Percentiles rank a stretch among this genome's conserved stretches.
Evolutionary conservation across 192 early-diverging fungal genomes (phyloP).

Genomic region (Entomortierella beljakovae): DNA sequence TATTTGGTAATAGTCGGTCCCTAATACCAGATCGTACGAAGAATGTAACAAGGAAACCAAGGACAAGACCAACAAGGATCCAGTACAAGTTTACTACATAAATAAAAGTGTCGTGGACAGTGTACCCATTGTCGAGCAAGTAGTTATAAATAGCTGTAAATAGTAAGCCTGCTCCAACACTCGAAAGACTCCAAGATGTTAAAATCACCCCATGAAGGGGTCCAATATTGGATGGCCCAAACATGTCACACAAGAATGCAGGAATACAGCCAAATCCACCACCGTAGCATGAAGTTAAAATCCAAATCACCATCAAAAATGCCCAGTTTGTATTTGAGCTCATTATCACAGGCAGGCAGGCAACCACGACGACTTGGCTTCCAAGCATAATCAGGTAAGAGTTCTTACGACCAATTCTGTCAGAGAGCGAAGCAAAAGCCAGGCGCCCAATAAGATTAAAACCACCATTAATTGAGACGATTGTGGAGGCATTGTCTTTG

Average conservation of each 20-base stretch:
- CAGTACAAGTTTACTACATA: conserved; percentile 76
- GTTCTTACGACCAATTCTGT: conserved; percentile 71
- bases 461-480: conserved; percentile 70
- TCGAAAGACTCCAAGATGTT: conserved; percentile 79
- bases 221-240: conserved; percentile 79
- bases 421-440: conserved; percentile 67
- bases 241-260: conserved; percentile 81
- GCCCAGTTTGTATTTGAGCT: conserved; percentile 60
- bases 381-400: conserved; percentile 72
- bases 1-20: conserved; percentile 73
- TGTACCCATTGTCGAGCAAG: conserved; percentile 58
- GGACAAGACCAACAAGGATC: conserved; percentile 68
- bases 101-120: conserved; percentile 62
- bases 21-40: conserved; percentile 71
- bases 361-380: conserved; percentile 69
- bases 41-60: conserved; percentile 68
- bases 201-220: conserved; percentile 80
- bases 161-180: conserved; percentile 78
- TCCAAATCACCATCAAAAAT: conserved; percentile 69
- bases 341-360: conserved; percentile 67
- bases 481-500: conserved; percentile 56
- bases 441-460: conserved; percentile 70
- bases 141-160: conserved; percentile 71
- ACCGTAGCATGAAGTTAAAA: conserved; percentile 78
- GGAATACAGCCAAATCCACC: conserved; percentile 83